Conservation (phyloP, 192 early-diverging fungal genomes). For the Coemansia sp. region DNA sequence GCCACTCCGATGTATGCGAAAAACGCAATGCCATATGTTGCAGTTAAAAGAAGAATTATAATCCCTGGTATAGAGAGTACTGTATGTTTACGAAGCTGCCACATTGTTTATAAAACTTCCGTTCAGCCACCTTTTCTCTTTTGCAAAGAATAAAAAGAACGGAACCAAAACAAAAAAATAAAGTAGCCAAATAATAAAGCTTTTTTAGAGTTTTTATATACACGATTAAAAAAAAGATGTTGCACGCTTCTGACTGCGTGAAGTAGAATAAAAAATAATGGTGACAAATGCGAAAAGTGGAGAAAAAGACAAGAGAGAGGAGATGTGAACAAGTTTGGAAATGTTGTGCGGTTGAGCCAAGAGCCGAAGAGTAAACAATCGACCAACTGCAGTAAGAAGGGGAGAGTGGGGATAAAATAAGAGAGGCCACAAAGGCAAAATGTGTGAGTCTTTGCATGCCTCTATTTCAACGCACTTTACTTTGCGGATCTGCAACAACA, state of each 20-base stretch:
- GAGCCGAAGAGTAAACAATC: slow-evolving; percentile 8
- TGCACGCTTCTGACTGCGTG: no score
- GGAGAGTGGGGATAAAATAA: not conserved
- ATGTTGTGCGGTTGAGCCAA: not conserved
- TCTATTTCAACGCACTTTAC: slow-evolving; percentile 2
- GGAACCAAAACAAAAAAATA: slow-evolving; percentile 3
- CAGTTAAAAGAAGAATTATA: slow-evolving; percentile 24
- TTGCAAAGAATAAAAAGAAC: not conserved
- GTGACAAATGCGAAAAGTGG: not conserved
- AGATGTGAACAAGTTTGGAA: no score
- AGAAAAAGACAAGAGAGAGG: slow-evolving; percentile 5
- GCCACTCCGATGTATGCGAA: slow-evolving; percentile 47
- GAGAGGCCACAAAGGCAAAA: no score
- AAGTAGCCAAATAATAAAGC: not conserved
- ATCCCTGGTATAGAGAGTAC: slow-evolving; percentile 50
- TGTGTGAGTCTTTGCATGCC: not conserved
- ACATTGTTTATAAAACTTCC: slow-evolving; percentile 15
- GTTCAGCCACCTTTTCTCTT: not conserved
- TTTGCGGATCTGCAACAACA: slow-evolving; percentile 4
- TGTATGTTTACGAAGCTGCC: slow-evolving; percentile 50
- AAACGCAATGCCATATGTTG: slow-evolving; percentile 39
- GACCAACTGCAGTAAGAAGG: no score
- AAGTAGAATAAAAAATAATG: not conserved
- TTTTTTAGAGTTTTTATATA: not conserved
- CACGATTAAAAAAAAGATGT: no score